Evolutionary conservation across 2,329 filamentous ascomycete genomes (phyloP).

Genomic region (Ophidiomyces ophidiicola): DNA sequence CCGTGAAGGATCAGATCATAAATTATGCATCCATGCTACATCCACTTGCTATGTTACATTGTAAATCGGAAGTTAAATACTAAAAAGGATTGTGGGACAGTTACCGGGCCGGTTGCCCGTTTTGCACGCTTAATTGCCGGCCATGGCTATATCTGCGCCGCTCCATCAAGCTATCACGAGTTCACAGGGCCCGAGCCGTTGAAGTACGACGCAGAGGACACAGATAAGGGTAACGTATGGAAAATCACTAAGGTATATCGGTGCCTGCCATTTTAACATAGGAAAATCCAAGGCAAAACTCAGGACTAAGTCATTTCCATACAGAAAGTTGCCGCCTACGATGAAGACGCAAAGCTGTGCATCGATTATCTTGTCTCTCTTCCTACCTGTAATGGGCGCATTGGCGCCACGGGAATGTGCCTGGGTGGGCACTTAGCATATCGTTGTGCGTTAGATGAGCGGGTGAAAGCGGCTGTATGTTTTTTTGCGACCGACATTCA

Average conservation of each 20-base stretch:
- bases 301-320: slow-evolving; percentile 2
- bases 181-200: slow-evolving; percentile 69
- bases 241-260: slow-evolving; percentile 60
- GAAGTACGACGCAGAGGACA: slow-evolving; percentile 76
- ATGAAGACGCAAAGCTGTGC: slow-evolving; percentile 58
- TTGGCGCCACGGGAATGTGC: slow-evolving; percentile 82
- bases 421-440: slow-evolving; percentile 80
- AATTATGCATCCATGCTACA: no score
- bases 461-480: slow-evolving; percentile 64
- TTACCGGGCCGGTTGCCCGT: slow-evolving; percentile 77
- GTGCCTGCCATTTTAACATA: not conserved
- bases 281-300: not conserved
- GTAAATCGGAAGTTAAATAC: not conserved
- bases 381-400: slow-evolving; percentile 65
- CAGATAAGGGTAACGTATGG: slow-evolving; percentile 74
- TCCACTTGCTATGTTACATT: no score
- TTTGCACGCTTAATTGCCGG: slow-evolving; percentile 86
- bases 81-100: slow-evolving; percentile 33
- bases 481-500: slow-evolving; percentile 94
- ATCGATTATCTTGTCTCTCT: slow-evolving; percentile 60
- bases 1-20: not conserved
- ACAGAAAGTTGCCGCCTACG: slow-evolving; percentile 71
- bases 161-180: slow-evolving; percentile 84
- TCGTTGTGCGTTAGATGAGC: slow-evolving; percentile 58
- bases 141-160: slow-evolving; percentile 85